Evolutionary conservation across 2,329 filamentous ascomycete species (phyloP).

Genomic region (Venturia nashicola): DNA sequence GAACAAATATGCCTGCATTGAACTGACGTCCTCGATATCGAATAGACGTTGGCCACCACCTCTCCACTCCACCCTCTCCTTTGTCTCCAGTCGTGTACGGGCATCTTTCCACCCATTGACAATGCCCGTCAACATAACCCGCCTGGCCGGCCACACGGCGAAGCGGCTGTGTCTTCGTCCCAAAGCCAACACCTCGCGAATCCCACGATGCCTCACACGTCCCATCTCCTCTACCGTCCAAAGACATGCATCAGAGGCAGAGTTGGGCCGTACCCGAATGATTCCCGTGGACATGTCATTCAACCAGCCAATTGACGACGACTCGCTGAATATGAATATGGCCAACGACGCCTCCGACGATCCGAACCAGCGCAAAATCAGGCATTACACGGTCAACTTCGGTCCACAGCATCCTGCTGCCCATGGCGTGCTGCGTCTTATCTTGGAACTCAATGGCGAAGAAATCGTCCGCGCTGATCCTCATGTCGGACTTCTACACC

Average conservation of each 20-base stretch:
- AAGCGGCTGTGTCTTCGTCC: constrained; percentile 52
- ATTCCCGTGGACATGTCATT: constrained; percentile 56
- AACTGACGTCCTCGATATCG: neutral
- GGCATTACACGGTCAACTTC: constrained; percentile 99
- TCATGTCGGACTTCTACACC: constrained; percentile 89
- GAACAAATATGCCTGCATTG: neutral
- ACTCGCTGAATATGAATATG: constrained; percentile 32
- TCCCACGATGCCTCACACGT: constrained; percentile 32
- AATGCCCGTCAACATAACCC: constrained; percentile 61
- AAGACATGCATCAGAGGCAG: constrained; percentile 50
- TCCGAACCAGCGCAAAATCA: constrained; percentile 66
- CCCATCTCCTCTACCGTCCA: constrained; percentile 53
- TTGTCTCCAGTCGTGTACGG: constrained; percentile 9
- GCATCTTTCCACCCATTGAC: constrained; percentile 15
- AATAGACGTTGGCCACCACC: constrained; percentile 3
- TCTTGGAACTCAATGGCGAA: constrained; percentile 95
- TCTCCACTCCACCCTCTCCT: neutral
- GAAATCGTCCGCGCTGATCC: constrained; percentile 94
- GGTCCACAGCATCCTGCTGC: constrained; percentile 97
- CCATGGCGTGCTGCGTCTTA: constrained; percentile 93
- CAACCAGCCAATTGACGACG: constrained; percentile 32
- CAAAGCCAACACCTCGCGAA: constrained; percentile 14
- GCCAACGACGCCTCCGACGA: constrained; percentile 30
- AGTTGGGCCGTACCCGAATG: constrained; percentile 43
- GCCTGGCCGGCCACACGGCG: constrained; percentile 59